A percentile compares a stretch with the other conserved stretches of the same genome.
phyloP scores from a whole-genome alignment of 805 yeast species.

The Metschnikowia chrysomelidarum region DNA sequence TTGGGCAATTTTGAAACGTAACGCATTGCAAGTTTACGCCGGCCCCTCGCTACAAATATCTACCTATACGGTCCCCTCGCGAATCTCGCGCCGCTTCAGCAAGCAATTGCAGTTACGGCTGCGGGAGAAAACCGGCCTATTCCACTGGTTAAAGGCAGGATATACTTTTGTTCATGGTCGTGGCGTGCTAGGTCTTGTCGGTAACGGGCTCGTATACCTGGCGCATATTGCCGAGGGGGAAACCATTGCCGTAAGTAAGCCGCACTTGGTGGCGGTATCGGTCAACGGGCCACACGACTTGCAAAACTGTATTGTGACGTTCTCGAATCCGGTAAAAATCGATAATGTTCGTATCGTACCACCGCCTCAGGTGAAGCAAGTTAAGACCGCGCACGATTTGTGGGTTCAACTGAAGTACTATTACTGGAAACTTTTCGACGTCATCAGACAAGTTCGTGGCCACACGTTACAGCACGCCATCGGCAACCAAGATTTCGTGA shows the following conservation, averaged over 20 bases:
- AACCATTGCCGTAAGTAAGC: slow-evolving; percentile 45
- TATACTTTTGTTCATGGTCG: slow-evolving; percentile 54
- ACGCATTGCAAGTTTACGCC: slow-evolving; percentile 48
- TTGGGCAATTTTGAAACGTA: slow-evolving; percentile 55
- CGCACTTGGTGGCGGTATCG: slow-evolving; percentile 49
- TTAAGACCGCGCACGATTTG: slow-evolving; percentile 11
- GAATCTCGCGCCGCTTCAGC: slow-evolving; percentile 34
- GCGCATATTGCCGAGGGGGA: slow-evolving; percentile 46
- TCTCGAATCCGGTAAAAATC: slow-evolving; percentile 11
- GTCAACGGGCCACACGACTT: slow-evolving; percentile 49
- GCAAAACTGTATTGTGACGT: slow-evolving; percentile 34
- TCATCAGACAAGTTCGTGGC: slow-evolving; percentile 5
- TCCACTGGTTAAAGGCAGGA: slow-evolving; percentile 35
- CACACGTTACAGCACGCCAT: slow-evolving; percentile 9
- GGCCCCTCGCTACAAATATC: slow-evolving; percentile 51
- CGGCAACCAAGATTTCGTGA: slow-evolving; percentile 43
- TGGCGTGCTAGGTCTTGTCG: slow-evolving; percentile 54
- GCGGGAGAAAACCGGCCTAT: slow-evolving; percentile 41
- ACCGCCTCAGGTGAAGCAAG: slow-evolving; percentile 13
- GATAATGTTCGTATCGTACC: slow-evolving; percentile 11
- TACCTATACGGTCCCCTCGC: slow-evolving; percentile 38
- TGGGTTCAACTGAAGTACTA: slow-evolving; percentile 12
- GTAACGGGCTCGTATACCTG: slow-evolving; percentile 53
- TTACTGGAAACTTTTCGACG: slow-evolving; percentile 12
- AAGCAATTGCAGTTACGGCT: slow-evolving; percentile 21